Conservation (phyloP, 2,329 filamentous ascomycete genomes). For the Ophiostoma sp. region DNA sequence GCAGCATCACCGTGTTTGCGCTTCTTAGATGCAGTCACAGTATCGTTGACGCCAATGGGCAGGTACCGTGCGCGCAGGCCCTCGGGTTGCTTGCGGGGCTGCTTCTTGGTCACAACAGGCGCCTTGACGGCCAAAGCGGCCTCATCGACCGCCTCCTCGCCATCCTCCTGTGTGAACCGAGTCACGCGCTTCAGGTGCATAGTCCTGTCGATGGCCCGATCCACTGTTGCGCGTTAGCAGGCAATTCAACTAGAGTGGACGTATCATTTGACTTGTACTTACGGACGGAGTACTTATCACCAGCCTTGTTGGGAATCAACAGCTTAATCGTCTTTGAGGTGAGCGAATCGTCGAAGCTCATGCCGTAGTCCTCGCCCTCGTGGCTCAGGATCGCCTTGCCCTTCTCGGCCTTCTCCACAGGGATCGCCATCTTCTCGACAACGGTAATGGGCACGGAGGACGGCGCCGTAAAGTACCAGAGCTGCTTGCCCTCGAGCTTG, state of each 20-base stretch:
- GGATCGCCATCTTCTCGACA: slow-evolving; percentile 64
- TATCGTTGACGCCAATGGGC: slow-evolving; percentile 57
- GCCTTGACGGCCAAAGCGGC: slow-evolving; percentile 29
- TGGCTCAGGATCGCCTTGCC: slow-evolving; percentile 60
- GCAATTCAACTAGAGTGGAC: background rate
- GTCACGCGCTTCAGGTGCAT: slow-evolving; percentile 67
- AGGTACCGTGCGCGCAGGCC: slow-evolving; percentile 67
- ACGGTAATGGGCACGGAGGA: slow-evolving; percentile 67
- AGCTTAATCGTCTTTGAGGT: slow-evolving; percentile 57
- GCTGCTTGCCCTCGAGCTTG: slow-evolving; percentile 67
- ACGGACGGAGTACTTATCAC: slow-evolving; percentile 57
- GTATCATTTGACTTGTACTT: slow-evolving; percentile 35
- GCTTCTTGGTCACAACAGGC: slow-evolving; percentile 50
- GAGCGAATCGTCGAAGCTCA: slow-evolving; percentile 54
- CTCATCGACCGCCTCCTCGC: slow-evolving; percentile 12
- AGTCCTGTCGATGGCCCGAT: slow-evolving; percentile 55
- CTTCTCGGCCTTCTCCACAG: slow-evolving; percentile 54
- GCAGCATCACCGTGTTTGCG: slow-evolving; percentile 38
- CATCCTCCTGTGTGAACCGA: slow-evolving; percentile 50
- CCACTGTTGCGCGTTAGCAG: slow-evolving; percentile 40
- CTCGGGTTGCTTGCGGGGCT: slow-evolving; percentile 64
- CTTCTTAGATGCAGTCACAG: slow-evolving; percentile 37
- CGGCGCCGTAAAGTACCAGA: slow-evolving; percentile 79
- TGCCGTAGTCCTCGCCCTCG: slow-evolving; percentile 63
- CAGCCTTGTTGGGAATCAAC: slow-evolving; percentile 58